Base-by-base conservation (phyloP, 1,284 basidiomycete genomes). In the Cutaneotrichosporon arboriforme region DNA sequence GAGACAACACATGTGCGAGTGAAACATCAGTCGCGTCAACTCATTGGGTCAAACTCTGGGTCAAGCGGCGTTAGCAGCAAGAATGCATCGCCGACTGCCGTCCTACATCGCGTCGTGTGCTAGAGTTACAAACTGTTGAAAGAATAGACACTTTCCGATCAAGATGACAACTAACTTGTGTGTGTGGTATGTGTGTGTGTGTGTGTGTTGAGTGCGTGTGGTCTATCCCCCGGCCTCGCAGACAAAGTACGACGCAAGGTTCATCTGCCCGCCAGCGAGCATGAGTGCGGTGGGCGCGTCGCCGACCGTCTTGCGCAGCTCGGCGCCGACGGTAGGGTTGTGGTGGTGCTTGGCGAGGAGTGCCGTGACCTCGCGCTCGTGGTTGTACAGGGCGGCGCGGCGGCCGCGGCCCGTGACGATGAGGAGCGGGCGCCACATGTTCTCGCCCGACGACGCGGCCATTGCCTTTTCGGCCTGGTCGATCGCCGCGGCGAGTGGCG, bases 261-360 rank as follows among this genome's bases (percentile, higher is more conserved):
- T 77, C 2, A 66, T 62, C 41, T 62, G 57, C 12, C 71, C 69
- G 8, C 83, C 81, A 1, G 81, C 77, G 8, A 85, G 78, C 14
- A 89, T 81, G 67, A 88, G 81, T 23, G 83, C 83, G 17, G 84
- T 82, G 12, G 83, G 85, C n/a, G 86, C 82, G 69, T 90, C 87
- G 3, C 89, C 89, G 41, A 90, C 78, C 4, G 88, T 88, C 79
- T 87, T 87, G 68, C 81, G 79, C 55, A 90, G 82, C 56, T 85
- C 83, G 5, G 80, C 81, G 8, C 81, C 80, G 22, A 83, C 68
- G 38, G 62, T 60, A 1, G 69, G 74, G 40, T 78, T 77, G 62
- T 81, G 74, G n/a, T 68, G 79, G n/a, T 77, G 69, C 64, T 83
- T 81, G 20, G 82, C 79, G 70, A 85, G 78, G 18, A 90, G 67